phyloP scores from a whole-genome alignment of 345 rosid genomes.

The Eucalyptus curtisii region DNA sequence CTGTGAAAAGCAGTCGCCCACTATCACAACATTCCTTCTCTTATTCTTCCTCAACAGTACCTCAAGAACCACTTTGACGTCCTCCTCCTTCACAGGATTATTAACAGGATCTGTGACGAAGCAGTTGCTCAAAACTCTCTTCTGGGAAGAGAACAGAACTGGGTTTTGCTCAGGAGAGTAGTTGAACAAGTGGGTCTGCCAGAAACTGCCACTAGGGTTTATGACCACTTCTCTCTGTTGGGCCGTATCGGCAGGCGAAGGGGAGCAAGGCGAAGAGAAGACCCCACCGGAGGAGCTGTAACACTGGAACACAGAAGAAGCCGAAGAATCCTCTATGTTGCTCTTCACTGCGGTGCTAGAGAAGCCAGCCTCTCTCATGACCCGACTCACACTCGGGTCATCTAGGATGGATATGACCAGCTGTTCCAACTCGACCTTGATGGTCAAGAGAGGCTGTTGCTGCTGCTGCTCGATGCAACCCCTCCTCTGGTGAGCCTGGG shows the following conservation, averaged over 20 bases:
- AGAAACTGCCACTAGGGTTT: constrained; percentile 29
- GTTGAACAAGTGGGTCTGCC: constrained; percentile 41
- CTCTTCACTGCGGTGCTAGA: constrained; percentile 68
- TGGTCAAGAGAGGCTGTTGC: constrained; percentile 42
- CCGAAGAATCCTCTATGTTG: constrained; percentile 44
- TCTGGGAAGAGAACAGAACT: constrained; percentile 37
- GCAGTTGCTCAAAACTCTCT: constrained; percentile 8
- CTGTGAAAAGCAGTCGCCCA: constrained; percentile 50
- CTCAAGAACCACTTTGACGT: constrained; percentile 53
- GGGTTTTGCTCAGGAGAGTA: constrained; percentile 47
- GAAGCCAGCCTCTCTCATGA: constrained; percentile 92
- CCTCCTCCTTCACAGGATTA: constrained; percentile 32
- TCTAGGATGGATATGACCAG: constrained; percentile 58
- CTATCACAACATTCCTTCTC: constrained; percentile 58
- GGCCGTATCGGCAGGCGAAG: constrained; percentile 15
- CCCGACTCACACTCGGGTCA: constrained; percentile 86
- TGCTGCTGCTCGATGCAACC: constrained; percentile 40
- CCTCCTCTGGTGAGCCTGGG: constrained; percentile 40
- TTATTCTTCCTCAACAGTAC: constrained; percentile 45
- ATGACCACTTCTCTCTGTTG: constrained; percentile 9
- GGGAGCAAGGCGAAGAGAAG: constrained; percentile 87
- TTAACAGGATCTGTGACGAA: background rate
- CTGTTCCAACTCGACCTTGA: constrained; percentile 73
- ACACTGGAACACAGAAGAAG: constrained; percentile 57
- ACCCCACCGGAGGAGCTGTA: constrained; percentile 53